Evolutionary conservation across 768 basidiomycete genomes (phyloP).

Genomic region (Suillus clintonianus): DNA sequence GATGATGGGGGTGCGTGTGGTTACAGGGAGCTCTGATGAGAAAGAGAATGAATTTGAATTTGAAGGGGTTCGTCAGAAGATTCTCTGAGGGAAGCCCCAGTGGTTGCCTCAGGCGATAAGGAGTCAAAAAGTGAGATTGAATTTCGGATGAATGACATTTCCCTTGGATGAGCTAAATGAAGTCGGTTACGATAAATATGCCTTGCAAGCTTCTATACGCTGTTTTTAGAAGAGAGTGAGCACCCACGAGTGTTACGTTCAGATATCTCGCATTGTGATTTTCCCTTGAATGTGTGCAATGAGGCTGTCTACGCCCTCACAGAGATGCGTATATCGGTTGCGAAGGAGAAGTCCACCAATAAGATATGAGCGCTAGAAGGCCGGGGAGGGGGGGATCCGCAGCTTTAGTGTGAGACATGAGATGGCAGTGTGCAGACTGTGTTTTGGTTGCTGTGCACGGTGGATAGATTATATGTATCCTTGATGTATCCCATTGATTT

Average conservation of each 20-base stretch:
- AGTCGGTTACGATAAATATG: background rate
- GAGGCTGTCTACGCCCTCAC: background rate
- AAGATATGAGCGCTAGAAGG: too few relatives aligned
- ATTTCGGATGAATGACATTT: background rate
- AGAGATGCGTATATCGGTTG: background rate
- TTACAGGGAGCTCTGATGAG: conserved; percentile 4
- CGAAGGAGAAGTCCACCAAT: background rate
- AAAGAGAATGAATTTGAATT: background rate
- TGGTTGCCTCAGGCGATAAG: background rate
- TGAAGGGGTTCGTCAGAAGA: background rate
- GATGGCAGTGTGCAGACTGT: too few relatives aligned
- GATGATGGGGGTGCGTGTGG: background rate
- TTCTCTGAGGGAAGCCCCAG: background rate
- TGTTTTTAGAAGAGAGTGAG: conserved; percentile 7
- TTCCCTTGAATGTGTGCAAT: background rate
- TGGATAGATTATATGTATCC: too few relatives aligned
- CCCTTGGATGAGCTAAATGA: conserved; percentile 1
- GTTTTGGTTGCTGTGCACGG: too few relatives aligned
- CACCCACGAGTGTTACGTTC: conserved; percentile 8
- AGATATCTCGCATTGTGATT: background rate
- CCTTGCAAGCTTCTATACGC: background rate
- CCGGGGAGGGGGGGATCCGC: too few relatives aligned
- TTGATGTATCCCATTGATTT: too few relatives aligned
- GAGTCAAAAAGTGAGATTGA: conserved; percentile 1
- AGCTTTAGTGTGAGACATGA: too few relatives aligned